Evolutionary conservation across 805 yeast species (phyloP).

Genomic region (Yarrowia sp.): DNA sequence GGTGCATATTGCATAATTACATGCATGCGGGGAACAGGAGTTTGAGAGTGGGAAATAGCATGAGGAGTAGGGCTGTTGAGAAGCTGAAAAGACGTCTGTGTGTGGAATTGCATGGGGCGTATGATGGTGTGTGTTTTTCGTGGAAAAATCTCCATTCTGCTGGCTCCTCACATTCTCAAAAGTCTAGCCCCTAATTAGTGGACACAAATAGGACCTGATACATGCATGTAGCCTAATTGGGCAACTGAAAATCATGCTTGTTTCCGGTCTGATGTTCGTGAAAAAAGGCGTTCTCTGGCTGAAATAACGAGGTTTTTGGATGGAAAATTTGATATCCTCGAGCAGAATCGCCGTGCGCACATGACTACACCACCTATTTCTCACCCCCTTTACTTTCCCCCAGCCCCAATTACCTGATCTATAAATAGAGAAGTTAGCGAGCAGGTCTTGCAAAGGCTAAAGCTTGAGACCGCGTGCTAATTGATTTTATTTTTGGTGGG

Average conservation of each 20-base stretch:
- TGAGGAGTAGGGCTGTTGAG: no score
- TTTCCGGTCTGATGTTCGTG: no score
- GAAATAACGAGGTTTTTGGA: no score
- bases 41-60: not conserved
- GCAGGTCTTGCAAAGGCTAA: constrained; percentile 8
- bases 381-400: no score
- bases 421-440: constrained; percentile 18
- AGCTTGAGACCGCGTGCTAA: not conserved
- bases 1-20: constrained; percentile 16
- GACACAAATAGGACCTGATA: constrained; percentile 1
- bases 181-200: constrained; percentile 7
- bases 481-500: not conserved
- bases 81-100: no score
- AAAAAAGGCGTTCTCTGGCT: no score
- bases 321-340: no score
- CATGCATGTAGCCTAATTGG: constrained; percentile 21
- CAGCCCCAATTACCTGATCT: not conserved
- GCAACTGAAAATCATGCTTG: constrained; percentile 16
- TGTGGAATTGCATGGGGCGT: no score
- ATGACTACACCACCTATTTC: no score
- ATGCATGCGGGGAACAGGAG: constrained; percentile 19
- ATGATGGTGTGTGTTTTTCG: no score
- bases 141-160: not conserved
- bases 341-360: no score
- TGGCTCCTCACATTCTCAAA: no score